Evolutionary conservation across 108 stramenopile species (phyloP), one percentile per base, ranked within the genome.

Genomic region (Asterionellopsis glacialis): DNA sequence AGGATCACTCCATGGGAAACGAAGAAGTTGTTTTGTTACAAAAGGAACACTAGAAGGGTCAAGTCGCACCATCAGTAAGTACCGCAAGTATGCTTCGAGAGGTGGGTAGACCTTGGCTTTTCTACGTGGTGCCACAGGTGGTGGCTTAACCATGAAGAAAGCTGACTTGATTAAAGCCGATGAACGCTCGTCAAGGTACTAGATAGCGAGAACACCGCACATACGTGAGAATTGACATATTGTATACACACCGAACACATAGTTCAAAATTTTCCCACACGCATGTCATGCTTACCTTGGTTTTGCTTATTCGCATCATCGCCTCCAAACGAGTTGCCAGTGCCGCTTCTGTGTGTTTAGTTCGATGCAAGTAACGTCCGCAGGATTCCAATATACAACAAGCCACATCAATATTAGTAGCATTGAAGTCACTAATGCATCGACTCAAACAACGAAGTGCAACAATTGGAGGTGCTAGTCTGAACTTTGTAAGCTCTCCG

Each of bases 401-500:
- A 18, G 88, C 77, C 6, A 95, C 75, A 60, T 98, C 93, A 41
- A 98, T 88, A 69, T 95, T 89, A 57, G 69, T 72, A 9, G 87
- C 85, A 45, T 63, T 73, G 64, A 98, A 96, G 55, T 98, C 96
- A 54, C 89, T 77, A 38, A 96, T 57, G 57, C 94, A 95, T 13
- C 87, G 69, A 59, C 80, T 64, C 9, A 96, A 67, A 40, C 90
- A 86, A 51, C 88, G 83, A 19, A 98, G 77, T 18, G 82, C 81
- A 14, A 96, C 88, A 38, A 95, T 92, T 2, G 94, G 94, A 9
- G 96, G 94, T 21, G 96, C 94, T 26, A 94, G 84, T 27, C 85
- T 75, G 62, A 98, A 98, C 61, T 96, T 98, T 19, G 94, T 94
- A 9, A 98, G 72, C 68, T 98, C 97, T 11, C 92, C 87, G 41